Evolutionary conservation across 306 rosid species (phyloP).

Genomic region (Echinosophora koreensis): DNA sequence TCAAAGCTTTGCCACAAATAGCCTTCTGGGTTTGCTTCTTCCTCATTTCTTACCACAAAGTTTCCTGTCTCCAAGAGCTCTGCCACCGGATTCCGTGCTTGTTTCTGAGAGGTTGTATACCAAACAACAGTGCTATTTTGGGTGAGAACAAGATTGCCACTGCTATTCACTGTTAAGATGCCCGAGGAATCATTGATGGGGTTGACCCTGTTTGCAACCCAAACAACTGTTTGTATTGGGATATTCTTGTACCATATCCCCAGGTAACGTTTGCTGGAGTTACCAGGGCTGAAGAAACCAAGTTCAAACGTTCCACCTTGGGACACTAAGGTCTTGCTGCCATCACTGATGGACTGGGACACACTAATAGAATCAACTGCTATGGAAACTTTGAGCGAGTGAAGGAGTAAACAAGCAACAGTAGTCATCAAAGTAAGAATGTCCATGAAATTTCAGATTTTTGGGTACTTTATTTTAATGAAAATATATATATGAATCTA

Average conservation of each 20-base stretch:
- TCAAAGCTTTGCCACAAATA: constrained; percentile 54
- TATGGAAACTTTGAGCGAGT: not conserved
- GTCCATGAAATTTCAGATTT: not conserved
- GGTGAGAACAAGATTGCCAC: constrained; percentile 44
- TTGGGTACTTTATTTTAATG: too few species aligned
- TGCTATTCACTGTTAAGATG: constrained; percentile 18
- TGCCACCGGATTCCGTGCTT: constrained; percentile 35
- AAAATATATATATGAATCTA: too few species aligned
- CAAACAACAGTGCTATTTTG: constrained; percentile 49
- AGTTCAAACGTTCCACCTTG: constrained; percentile 48
- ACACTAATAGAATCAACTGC: constrained; percentile 5
- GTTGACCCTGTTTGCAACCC: constrained; percentile 62
- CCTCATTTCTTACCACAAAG: constrained; percentile 51
- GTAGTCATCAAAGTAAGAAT: not conserved
- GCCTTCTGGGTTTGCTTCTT: constrained; percentile 30
- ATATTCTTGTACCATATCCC: constrained; percentile 60
- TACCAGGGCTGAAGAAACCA: constrained; percentile 60
- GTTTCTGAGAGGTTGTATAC: constrained; percentile 38
- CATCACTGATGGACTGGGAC: constrained; percentile 20
- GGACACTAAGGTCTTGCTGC: constrained; percentile 49
- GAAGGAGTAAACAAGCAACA: not conserved
- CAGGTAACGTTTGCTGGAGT: constrained; percentile 43
- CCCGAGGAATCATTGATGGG: constrained; percentile 50
- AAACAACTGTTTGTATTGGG: constrained; percentile 41
- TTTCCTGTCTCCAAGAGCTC: constrained; percentile 60